These are phyloP conservation scores for Leccinum cinnamomeum DNA, from an alignment of 1,284 basidiomycete genomes.

Conservation along the genomic window DNA sequence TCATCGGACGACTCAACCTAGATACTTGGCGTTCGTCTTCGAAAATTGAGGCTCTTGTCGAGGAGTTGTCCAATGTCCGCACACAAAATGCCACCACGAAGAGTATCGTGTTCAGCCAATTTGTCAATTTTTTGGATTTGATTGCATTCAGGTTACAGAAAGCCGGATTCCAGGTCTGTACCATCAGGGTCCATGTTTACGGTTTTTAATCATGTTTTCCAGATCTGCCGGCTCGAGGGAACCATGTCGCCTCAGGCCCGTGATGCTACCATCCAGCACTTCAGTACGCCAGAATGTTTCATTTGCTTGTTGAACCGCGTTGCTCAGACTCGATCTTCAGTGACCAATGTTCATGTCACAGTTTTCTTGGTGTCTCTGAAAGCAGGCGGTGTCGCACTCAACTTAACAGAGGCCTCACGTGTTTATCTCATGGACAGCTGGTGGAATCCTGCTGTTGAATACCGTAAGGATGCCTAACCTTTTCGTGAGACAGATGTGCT, in stretches of 20 bases:
- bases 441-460: constrained; percentile 91
- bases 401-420: constrained; percentile 89
- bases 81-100: constrained; percentile 91
- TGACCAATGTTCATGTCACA: constrained; percentile 92
- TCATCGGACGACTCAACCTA: constrained; percentile 87
- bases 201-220: constrained; percentile 17
- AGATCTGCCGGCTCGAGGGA: constrained; percentile 94
- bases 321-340: constrained; percentile 38
- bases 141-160: constrained; percentile 92
- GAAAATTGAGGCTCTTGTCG: constrained; percentile 96
- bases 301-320: constrained; percentile 1
- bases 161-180: constrained; percentile 80
- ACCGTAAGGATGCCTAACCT: constrained; percentile 49
- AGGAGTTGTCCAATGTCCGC: constrained; percentile 87
- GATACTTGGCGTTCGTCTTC: constrained; percentile 92
- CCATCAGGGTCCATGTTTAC: neutral
- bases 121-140: constrained; percentile 87
- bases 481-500: neutral
- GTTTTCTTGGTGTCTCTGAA: constrained; percentile 97
- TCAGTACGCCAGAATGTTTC: constrained; percentile 58
- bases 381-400: constrained; percentile 94
- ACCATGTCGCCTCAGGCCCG: constrained; percentile 97
- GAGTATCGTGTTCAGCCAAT: constrained; percentile 95
- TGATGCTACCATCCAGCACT: constrained; percentile 93
- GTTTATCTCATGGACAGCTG: constrained; percentile 92